Base-by-base conservation (phyloP, 148 eudicot species). In the Spergularia bocconei region DNA sequence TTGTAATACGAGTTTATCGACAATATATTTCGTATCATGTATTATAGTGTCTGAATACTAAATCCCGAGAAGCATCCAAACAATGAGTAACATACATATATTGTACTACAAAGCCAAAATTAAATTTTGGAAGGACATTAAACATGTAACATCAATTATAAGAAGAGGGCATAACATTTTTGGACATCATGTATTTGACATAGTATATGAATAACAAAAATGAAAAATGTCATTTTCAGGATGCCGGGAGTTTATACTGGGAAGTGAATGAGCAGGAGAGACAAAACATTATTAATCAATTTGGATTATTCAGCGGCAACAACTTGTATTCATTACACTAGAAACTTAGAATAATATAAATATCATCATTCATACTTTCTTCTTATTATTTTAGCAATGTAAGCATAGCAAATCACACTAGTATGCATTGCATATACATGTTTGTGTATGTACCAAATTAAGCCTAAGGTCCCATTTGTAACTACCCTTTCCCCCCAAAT, bases 251-350 rank as follows among this genome's bases (percentile, higher is more conserved):
- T 70, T 80, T 60, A 71, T 65, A 71, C 20, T 80, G 79, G 76
- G 82, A 76, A 75, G 21, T 80, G 61, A 72, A 80, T 80, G 83
- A 71, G 53, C 72, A 75, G 11, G 79, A 80, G 14, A 60, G 51
- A 71, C 76, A 80, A 25, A 76, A 48, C 79, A 56, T 75, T 20
- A 64, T 75, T 11, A 70, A 80, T 80, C 83, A 80, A 71, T 71
- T 75, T 76, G 76, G 73, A 57, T 71, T 63, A 57, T 71, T 63
- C 41, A 57, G 50, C 23, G 57, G 55, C 75, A 69, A 71, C 82
- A 70, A 75, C 72, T 70, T 80, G 76, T 80, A 75, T 57, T 63
- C 79, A 15, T 38, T 70, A 29, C 71, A 75, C 2, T 80, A 64
- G 75, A 70, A 74, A 29, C 36, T 29, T 29, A 29, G 36, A 29